Base-by-base conservation (phyloP, 495 filamentous ascomycete genomes). In the Amphirosellinia nigrospora region DNA sequence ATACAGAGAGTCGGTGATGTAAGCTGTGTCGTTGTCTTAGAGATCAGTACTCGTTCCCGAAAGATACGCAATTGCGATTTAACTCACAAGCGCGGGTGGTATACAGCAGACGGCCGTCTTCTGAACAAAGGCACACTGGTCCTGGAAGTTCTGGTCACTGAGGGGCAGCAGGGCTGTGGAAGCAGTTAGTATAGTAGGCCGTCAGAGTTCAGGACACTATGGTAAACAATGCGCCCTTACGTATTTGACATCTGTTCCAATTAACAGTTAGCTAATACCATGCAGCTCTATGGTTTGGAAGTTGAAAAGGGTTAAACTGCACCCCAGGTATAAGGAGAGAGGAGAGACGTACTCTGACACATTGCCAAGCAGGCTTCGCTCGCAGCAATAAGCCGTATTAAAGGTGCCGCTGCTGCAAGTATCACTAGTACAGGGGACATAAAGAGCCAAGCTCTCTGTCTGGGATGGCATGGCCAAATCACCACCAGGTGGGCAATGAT, bases 51-150 rank as follows among this genome's bases (percentile, higher is more conserved):
- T 26, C 23, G 16, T 39, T 41, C 36, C 32, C 13, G 32, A 34
- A 38, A 41, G n/a, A 26, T 13, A 19, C 16, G 4, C 34, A 39
- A 38, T 16, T 16, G 36, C 9, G 11, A 60, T 2, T 41, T 21
- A 36, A 60, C 56, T 60, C 21, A 60, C 56, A 38, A 38, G n/a
- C 4, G 34, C 30, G 26, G 34, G 56, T 13, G 56, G 34, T 41
- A 60, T 39, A n/a, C 56, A 60, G 36, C 56, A 60, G 16, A 60
- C 56, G 36, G 56, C 34, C n/a, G 16, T 38, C 56, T 60, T 60
- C 56, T 60, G 4, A 21, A 60, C 8, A 38, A 60, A 60, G 23
- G 32, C 34, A 26, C 56, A 60, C 16, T 60, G 56, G n/a, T 39
- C 56, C 56, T 60, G 30, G 36, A 60, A 60, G 34, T 38, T 39